Percentiles rank a stretch among this genome's conserved stretches.
Conservation (phyloP, 371 early-diverging fungal genomes). For the Apophysomyces ossiformis region DNA sequence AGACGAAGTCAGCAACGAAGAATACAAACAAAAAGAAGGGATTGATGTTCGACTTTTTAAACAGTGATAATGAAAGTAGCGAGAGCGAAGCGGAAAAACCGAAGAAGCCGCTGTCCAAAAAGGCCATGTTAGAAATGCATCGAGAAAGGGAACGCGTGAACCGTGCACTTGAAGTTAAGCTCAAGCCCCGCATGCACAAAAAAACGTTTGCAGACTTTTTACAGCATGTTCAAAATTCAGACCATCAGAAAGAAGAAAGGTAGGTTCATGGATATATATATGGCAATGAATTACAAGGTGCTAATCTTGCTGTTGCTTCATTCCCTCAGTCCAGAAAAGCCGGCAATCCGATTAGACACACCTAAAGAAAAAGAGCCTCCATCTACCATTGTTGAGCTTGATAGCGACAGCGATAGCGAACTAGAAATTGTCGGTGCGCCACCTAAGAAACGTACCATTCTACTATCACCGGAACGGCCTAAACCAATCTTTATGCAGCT, state of each 20-base stretch:
- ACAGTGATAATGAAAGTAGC: background rate
- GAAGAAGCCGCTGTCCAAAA: constrained; percentile 15
- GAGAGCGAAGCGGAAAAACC: constrained; percentile 1
- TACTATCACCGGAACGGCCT: constrained; percentile 17
- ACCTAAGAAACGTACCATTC: background rate
- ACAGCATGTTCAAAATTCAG: constrained; percentile 18
- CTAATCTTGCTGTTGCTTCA: background rate
- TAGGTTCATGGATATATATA: background rate
- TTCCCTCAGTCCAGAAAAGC: constrained; percentile 7
- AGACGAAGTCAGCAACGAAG: background rate
- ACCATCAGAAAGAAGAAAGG: background rate
- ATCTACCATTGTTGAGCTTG: background rate
- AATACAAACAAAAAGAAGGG: background rate
- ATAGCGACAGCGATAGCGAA: constrained; percentile 22
- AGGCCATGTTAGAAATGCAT: constrained; percentile 29
- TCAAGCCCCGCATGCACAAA: constrained; percentile 21
- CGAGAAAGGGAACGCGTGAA: constrained; percentile 28
- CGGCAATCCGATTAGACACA: background rate
- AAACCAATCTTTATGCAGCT: constrained; percentile 1
- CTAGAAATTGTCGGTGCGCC: constrained; percentile 27
- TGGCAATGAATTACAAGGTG: too few relatives aligned
- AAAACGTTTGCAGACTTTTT: constrained; percentile 16
- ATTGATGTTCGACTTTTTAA: background rate
- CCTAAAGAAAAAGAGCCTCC: background rate
- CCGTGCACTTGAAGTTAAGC: constrained; percentile 18